Evolutionary conservation across 1,284 basidiomycete species (phyloP).

Genomic region (Ceratobasidium theobromae): DNA sequence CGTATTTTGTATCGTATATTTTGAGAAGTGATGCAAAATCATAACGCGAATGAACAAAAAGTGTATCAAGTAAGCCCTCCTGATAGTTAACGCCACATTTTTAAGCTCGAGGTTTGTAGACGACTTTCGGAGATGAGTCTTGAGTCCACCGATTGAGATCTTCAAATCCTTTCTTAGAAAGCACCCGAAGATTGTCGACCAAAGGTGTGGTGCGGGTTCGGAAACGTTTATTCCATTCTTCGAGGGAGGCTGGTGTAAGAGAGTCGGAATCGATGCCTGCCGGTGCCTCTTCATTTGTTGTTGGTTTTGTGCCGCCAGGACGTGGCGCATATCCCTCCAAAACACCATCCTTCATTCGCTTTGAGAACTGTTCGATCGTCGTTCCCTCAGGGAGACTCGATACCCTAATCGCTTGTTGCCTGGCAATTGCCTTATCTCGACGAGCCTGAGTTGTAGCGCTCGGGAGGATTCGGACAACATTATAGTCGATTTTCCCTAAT

Average conservation of each 20-base stretch:
- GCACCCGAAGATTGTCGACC: constrained; percentile 9
- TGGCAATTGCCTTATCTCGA: constrained; percentile 5
- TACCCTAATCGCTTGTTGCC: constrained; percentile 19
- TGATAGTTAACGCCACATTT: not conserved
- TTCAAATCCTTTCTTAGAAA: constrained; percentile 25
- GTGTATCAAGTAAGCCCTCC: not conserved
- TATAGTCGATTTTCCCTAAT: constrained; percentile 18
- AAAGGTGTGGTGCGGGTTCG: constrained; percentile 13
- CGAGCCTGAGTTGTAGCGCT: constrained; percentile 2
- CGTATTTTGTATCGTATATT: not conserved
- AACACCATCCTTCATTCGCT: constrained; percentile 18
- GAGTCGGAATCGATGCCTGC: not conserved
- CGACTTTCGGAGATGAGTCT: constrained; percentile 17
- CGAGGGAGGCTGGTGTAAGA: not conserved
- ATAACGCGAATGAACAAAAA: too few relatives aligned
- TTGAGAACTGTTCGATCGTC: constrained; percentile 23
- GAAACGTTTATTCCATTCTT: constrained; percentile 27
- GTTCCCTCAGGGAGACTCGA: constrained; percentile 26
- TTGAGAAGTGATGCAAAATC: not conserved
- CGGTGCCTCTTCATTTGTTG: not conserved
- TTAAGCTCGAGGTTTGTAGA: constrained; percentile 24
- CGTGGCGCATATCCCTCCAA: constrained; percentile 23
- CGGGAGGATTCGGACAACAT: not conserved
- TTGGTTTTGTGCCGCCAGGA: not conserved
- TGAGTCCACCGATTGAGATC: constrained; percentile 16